Base-by-base conservation (phyloP, 352 stramenopile genomes). In the Globisporangium apiculatum region DNA sequence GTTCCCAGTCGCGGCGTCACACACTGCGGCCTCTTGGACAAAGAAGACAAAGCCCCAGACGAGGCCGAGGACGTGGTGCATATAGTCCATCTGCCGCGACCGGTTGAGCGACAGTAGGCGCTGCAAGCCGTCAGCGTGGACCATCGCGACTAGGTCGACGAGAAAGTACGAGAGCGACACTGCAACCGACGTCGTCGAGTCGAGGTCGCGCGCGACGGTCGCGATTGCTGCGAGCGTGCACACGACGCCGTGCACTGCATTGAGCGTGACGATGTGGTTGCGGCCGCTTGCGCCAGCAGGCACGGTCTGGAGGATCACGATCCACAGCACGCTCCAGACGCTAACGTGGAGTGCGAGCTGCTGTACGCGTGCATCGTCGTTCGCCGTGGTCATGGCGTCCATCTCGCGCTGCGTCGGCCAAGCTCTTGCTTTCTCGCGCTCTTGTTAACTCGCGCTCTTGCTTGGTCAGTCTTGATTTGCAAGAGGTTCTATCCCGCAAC, bases 181-280 rank as follows among this genome's bases (percentile, higher is more conserved):
- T 8, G 79, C 71, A 14, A 86, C 72, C 10, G 79, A 84, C 54
- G 75, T 66, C 50, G 81, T 82, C 51, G 76, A 76, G 51, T 87
- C 79, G 36, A 73, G 63, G 0, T 38, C 60, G 11, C 67, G 71
- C 24, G 66, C 68, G 37, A 89, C 64, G 12, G 81, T 88, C 35
- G 57, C 53, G 1, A 62, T 64, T 11, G 81, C 81, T 2, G 69
- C 58, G 45, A 74, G 45, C 10, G 79, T 88, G 47, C 68, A 87
- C 64, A 88, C 73, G 45, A 87, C 62, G 43, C 81, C 81, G 61
- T 91, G 81, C 43, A 66, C 71, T 6, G 73, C 76, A 48, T 91
- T 91, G 38, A 91, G 73, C 61, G 73, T 70, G 45, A 89, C 67
- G 52, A 89, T 86, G 64, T 91, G 79, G 56, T 85, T 83, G 12